Evolutionary conservation across 202 grass and related monocot species (phyloP).

Genomic region (Eragrostis tef): DNA sequence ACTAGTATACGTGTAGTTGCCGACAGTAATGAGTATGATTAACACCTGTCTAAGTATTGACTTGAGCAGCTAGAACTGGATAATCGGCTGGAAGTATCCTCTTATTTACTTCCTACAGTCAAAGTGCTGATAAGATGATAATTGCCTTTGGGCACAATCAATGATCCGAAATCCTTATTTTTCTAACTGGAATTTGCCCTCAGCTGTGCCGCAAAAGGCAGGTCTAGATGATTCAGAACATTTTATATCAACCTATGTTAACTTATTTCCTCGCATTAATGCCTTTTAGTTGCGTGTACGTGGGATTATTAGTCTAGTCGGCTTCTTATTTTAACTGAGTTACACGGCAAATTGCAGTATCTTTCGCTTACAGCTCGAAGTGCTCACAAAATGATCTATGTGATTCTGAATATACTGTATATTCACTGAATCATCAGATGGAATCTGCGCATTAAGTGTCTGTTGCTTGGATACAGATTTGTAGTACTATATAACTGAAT

Average conservation of each 20-base stretch:
- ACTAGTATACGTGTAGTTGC: constrained; percentile 15
- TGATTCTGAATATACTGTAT: constrained; percentile 14
- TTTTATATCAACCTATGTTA: not conserved
- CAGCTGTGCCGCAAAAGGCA: constrained; percentile 8
- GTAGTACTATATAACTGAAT: not conserved
- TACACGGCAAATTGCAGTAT: constrained; percentile 15
- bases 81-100: not conserved
- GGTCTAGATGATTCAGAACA: not conserved
- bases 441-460: not conserved
- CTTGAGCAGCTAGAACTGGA: not conserved
- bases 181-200: constrained; percentile 21
- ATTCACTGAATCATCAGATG: constrained; percentile 2
- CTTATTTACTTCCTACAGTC: not conserved
- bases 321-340: not conserved
- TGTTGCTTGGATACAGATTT: not conserved
- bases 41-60: not conserved
- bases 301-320: constrained; percentile 22
- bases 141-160: not conserved
- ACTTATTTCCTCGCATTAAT: constrained; percentile 6
- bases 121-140: constrained; percentile 7
- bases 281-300: constrained; percentile 25
- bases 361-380: constrained; percentile 31
- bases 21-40: not conserved
- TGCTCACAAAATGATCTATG: constrained; percentile 29
- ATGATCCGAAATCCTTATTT: not conserved